Conservation (phyloP, 768 basidiomycete species). For the Rhodocollybia butyracea region DNA sequence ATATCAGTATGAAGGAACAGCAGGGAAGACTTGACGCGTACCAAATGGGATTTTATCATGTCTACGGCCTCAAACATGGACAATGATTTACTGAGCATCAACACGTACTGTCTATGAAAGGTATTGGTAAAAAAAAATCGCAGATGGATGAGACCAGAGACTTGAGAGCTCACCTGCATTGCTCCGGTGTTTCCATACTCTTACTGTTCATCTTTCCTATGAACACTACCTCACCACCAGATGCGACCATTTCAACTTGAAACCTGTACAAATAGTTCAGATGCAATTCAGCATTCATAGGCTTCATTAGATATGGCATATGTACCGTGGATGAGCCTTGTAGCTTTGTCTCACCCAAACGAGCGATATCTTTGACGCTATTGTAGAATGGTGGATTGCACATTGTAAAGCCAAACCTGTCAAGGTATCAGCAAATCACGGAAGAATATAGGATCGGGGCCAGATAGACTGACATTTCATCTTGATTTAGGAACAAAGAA, state of each 20-base stretch:
- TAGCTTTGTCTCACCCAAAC: conserved; percentile 61
- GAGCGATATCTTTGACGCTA: conserved; percentile 61
- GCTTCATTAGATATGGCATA: conserved; percentile 3
- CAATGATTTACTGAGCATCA: conserved; percentile 85
- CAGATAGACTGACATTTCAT: not conserved
- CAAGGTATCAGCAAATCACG: not conserved
- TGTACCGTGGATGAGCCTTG: conserved; percentile 67
- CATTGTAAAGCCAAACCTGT: conserved; percentile 77
- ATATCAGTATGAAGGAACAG: not conserved
- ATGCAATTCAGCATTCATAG: not conserved
- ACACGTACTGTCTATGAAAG: conserved; percentile 81
- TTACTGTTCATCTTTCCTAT: conserved; percentile 76
- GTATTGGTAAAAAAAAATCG: not conserved
- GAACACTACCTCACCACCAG: conserved; percentile 83
- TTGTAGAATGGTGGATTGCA: conserved; percentile 97
- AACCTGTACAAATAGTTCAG: conserved; percentile 70
- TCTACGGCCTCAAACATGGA: conserved; percentile 64
- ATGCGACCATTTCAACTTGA: conserved; percentile 86
- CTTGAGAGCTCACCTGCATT: conserved; percentile 51
- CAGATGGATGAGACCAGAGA: not conserved
- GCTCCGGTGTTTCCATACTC: conserved; percentile 45
- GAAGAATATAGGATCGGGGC: too few relatives aligned
- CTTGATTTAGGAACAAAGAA: conserved; percentile 21
- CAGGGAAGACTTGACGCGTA: conserved; percentile 15
- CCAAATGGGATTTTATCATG: conserved; percentile 40